Base-by-base conservation (phyloP, 106 monocot genomes). In the Iris macrosiphon region DNA sequence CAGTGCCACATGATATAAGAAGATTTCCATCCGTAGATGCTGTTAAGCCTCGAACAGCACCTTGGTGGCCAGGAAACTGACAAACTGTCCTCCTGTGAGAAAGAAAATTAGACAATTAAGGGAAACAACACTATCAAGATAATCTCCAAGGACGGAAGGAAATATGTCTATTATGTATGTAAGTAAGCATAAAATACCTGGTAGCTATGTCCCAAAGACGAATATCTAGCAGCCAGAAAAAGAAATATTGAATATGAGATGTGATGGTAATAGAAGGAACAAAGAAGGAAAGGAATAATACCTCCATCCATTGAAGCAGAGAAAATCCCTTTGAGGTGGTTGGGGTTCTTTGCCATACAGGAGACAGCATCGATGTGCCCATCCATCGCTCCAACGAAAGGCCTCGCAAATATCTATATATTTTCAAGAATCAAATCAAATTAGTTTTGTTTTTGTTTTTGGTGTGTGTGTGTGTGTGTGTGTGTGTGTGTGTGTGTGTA, bases 261-360 rank as follows among this genome's bases (percentile, higher is more conserved):
- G 23, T 10, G 13, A 23, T 50, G 4, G 29, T 50, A 25, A 7
- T 10, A 10, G 49, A 14, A 3, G 24, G 2, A 12, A 29, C 4
- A 26, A 15, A n/a, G 13, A n/a, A 32, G 33, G 0, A 20, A 1
- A 45, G 10, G 17, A 9, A 19, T 14, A 1, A 14, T 77, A 92
- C 96, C 87, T 80, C 87, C 93, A 73, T 93, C 93, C 83, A 83
- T 90, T 87, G 83, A 93, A 4, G 76, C 87, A 35, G 93, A 93
- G 64, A 93, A 93, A 55, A 87, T 71, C 27, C 63, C 72, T 72
- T 83, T 93, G 57, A 93, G 54, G 61, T 93, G 67, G 68, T 84
- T 93, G n/a, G 83, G 87, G 65, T 93, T 83, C 71, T 93, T 93
- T 40, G 87, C 87, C 87, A 83, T 93, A 31, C 87, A 87, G 3